Conservation (phyloP, 2,329 filamentous ascomycete genomes). For the Ustulina deusta region DNA sequence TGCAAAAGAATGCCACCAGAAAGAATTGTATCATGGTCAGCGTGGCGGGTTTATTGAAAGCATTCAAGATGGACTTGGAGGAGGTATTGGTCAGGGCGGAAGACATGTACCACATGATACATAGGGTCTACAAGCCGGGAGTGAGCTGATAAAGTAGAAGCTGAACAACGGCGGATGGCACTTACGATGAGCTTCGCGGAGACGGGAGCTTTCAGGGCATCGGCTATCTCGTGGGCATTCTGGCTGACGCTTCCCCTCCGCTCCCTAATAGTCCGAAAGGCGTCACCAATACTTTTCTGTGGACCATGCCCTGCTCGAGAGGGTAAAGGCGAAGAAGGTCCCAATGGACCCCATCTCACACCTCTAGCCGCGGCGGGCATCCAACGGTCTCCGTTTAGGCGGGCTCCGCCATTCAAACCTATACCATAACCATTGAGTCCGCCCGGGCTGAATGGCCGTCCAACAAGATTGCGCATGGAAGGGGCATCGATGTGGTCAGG, state of each 20-base stretch:
- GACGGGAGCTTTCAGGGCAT: slow-evolving; percentile 88
- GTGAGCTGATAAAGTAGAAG: slow-evolving; percentile 45
- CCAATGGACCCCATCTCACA: slow-evolving; percentile 48
- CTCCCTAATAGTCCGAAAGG: slow-evolving; percentile 83
- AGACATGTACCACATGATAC: slow-evolving; percentile 92
- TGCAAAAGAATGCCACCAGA: slow-evolving; percentile 89
- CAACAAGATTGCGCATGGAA: slow-evolving; percentile 48
- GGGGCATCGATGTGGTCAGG: slow-evolving; percentile 53
- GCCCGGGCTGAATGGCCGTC: slow-evolving; percentile 47
- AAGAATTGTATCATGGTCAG: slow-evolving; percentile 93
- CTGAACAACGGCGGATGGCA: slow-evolving; percentile 42
- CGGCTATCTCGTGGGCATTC: slow-evolving; percentile 92
- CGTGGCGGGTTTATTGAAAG: slow-evolving; percentile 89
- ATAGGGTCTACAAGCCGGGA: slow-evolving; percentile 73
- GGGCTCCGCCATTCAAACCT: slow-evolving; percentile 49
- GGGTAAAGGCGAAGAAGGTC: slow-evolving; percentile 45
- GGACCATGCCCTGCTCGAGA: slow-evolving; percentile 53
- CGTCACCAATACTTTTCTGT: slow-evolving; percentile 90
- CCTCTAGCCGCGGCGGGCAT: slow-evolving; percentile 48
- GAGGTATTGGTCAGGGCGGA: slow-evolving; percentile 97
- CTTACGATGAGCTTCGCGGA: slow-evolving; percentile 88
- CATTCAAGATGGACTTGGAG: slow-evolving; percentile 95
- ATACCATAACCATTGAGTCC: slow-evolving; percentile 49
- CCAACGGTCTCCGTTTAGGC: slow-evolving; percentile 50
- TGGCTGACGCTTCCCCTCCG: slow-evolving; percentile 88